phyloP scores from a whole-genome alignment of 2,329 filamentous ascomycete species.

The Trichoderma pleuroti region DNA sequence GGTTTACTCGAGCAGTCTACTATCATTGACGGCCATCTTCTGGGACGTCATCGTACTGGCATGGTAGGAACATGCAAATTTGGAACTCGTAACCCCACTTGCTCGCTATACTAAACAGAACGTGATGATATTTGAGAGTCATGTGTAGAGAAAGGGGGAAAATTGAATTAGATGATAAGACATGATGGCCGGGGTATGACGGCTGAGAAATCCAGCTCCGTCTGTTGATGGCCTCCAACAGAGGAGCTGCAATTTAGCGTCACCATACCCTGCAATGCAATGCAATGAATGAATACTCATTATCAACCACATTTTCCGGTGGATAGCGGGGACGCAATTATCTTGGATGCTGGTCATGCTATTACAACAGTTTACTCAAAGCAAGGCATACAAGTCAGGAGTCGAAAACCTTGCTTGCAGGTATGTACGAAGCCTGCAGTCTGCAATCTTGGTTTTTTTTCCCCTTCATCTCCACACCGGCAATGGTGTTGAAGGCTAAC shows the following conservation, averaged over 20 bases:
- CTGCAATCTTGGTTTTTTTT: neutral
- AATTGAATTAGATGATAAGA: neutral
- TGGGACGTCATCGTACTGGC: neutral
- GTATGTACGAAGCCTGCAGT: neutral
- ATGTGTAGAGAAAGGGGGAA: neutral
- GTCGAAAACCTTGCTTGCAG: neutral
- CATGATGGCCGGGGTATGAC: neutral
- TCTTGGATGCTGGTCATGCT: neutral
- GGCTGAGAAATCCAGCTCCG: neutral
- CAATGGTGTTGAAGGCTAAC: neutral
- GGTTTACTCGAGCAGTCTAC: neutral
- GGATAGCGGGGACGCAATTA: neutral
- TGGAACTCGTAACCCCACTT: neutral
- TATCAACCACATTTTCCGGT: neutral
- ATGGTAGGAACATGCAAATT: neutral
- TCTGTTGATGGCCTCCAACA: neutral
- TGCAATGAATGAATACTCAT: neutral
- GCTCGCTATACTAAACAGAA: neutral
- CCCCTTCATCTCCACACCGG: neutral
- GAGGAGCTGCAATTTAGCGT: neutral
- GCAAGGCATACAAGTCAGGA: neutral
- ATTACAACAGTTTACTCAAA: neutral
- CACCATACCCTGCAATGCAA: conserved; percentile 11
- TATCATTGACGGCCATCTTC: neutral
- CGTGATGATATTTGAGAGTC: neutral